phyloP scores from a whole-genome alignment of 495 filamentous ascomycete species.

The Tuber brumale region DNA sequence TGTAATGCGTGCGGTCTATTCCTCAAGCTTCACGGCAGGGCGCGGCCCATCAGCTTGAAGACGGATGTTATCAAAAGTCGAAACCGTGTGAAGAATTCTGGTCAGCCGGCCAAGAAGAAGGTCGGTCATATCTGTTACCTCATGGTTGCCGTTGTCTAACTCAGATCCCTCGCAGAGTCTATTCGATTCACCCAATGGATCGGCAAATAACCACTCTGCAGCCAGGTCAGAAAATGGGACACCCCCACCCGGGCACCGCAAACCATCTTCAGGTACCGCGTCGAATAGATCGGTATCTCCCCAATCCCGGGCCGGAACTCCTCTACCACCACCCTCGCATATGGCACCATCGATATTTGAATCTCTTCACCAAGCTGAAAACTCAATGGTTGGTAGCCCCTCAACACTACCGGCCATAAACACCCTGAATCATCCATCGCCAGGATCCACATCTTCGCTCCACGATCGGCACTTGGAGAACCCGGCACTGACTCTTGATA shows the following conservation, averaged over 20 bases:
- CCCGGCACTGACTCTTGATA: conserved; percentile 67
- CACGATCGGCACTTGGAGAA: conserved; percentile 69
- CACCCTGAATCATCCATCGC: conserved; percentile 39
- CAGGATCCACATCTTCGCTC: conserved; percentile 53
- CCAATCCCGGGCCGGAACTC: conserved; percentile 78
- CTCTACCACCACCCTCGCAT: conserved; percentile 63
- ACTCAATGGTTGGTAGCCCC: conserved; percentile 58
- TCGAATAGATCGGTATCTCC: conserved; percentile 78
- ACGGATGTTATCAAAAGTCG: conserved; percentile 99
- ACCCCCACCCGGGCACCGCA: conserved; percentile 49
- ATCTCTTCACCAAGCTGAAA: conserved; percentile 45
- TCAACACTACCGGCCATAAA: conserved; percentile 50
- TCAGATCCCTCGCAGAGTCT: conserved; percentile 44
- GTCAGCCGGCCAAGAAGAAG: conserved; percentile 82
- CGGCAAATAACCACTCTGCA: conserved; percentile 44
- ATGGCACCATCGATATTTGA: conserved; percentile 76
- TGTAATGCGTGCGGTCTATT: conserved; percentile 98
- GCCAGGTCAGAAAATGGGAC: conserved; percentile 55
- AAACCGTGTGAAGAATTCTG: conserved; percentile 90
- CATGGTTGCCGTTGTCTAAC: conserved; percentile 19
- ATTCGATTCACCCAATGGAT: conserved; percentile 47
- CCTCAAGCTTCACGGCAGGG: conserved; percentile 88
- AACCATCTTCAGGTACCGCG: conserved; percentile 62
- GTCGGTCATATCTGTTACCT: conserved; percentile 46
- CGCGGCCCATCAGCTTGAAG: conserved; percentile 91